These are phyloP conservation scores for Macrolepiota fuliginosa DNA, from an alignment of 768 basidiomycete species.

Conservation along the genomic window DNA sequence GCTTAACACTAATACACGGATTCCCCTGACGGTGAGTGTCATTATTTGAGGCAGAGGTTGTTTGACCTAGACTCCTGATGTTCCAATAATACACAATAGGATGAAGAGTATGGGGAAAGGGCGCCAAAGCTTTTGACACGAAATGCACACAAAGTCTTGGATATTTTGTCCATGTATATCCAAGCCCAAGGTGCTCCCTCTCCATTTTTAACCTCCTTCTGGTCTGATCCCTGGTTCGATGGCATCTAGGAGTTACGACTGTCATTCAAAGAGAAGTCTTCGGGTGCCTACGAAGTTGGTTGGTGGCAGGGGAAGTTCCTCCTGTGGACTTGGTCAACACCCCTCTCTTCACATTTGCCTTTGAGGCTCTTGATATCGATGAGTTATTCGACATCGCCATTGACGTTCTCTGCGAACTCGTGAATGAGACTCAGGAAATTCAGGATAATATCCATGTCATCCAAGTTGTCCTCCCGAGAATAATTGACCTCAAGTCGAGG, in stretches of 20 bases:
- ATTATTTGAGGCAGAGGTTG: neutral
- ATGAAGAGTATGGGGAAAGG: slow-evolving; percentile 70
- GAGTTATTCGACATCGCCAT: slow-evolving; percentile 92
- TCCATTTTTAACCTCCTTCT: neutral
- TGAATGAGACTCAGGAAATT: slow-evolving; percentile 97
- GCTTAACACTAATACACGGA: slow-evolving; percentile 75
- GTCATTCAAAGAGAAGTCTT: slow-evolving; percentile 81
- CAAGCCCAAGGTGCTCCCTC: slow-evolving; percentile 72
- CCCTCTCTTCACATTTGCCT: slow-evolving; percentile 78
- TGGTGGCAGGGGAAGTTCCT: slow-evolving; percentile 80
- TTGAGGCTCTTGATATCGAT: slow-evolving; percentile 80
- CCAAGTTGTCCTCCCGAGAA: slow-evolving; percentile 81
- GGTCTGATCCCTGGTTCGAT: neutral
- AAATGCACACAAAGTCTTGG: slow-evolving; percentile 71
- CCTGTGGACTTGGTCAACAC: slow-evolving; percentile 63
- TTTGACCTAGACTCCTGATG: slow-evolving; percentile 3
- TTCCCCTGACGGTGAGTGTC: slow-evolving; percentile 79
- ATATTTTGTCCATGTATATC: slow-evolving; percentile 83
- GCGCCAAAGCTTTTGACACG: slow-evolving; percentile 58
- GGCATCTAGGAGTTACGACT: slow-evolving; percentile 71
- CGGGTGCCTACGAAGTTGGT: slow-evolving; percentile 83
- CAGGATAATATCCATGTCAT: slow-evolving; percentile 92
- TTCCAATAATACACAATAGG: slow-evolving; percentile 38
- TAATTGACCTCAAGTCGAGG: slow-evolving; percentile 69
- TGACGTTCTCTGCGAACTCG: slow-evolving; percentile 88